These are phyloP conservation scores for Phytophthora foliorum DNA, from an alignment of 352 stramenopile genomes.

Conservation along the genomic window DNA sequence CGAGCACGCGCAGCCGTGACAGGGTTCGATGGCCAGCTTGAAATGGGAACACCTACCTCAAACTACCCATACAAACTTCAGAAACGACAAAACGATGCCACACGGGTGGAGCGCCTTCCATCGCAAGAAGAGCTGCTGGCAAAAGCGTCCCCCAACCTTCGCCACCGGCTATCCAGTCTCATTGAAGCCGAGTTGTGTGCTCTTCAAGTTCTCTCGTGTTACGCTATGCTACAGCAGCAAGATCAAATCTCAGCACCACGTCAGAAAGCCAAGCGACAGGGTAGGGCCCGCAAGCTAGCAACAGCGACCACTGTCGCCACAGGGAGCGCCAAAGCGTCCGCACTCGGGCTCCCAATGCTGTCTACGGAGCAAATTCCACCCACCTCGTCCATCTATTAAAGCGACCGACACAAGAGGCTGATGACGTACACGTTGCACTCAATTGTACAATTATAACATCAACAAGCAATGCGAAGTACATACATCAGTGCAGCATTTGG, in stretches of 20 bases:
- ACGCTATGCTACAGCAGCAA: constrained; percentile 70
- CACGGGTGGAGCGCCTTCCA: constrained; percentile 49
- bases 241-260: constrained; percentile 32
- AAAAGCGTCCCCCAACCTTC: constrained; percentile 75
- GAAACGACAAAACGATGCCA: constrained; percentile 36
- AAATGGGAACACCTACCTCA: constrained; percentile 7
- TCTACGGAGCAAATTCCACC: constrained; percentile 61
- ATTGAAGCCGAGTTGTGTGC: constrained; percentile 85
- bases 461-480: constrained; percentile 11
- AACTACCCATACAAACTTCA: constrained; percentile 39
- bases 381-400: constrained; percentile 72
- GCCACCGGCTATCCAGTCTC: constrained; percentile 73
- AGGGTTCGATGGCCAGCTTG: constrained; percentile 16
- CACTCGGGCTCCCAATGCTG: constrained; percentile 60
- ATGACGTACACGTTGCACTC: constrained; percentile 17
- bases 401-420: not conserved
- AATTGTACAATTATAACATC: constrained; percentile 37
- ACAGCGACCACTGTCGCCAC: constrained; percentile 22
- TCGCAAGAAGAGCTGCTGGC: constrained; percentile 84
- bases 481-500: not conserved
- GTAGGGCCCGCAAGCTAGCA: constrained; percentile 23
- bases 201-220: constrained; percentile 85
- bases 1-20: constrained; percentile 29
- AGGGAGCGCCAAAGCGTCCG: constrained; percentile 25
- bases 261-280: constrained; percentile 40